Evolutionary conservation across 345 rosid species (phyloP), one percentile per base, ranked within the genome.

Genomic region (Tarenaya hassleriana): DNA sequence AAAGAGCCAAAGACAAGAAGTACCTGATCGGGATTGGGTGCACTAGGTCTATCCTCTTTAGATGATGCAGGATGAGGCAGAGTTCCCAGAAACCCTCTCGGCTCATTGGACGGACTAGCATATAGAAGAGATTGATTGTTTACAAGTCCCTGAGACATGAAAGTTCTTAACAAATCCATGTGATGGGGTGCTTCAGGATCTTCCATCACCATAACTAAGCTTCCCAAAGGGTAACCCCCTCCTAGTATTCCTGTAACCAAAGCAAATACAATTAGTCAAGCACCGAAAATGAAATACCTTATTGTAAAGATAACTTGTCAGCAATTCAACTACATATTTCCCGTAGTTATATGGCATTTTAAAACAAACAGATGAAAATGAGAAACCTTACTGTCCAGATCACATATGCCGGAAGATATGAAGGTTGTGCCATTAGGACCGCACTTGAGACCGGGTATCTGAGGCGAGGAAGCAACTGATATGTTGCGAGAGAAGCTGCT

Each of bases 111-210:
- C 41, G 98, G 82, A 57, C 96, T 82, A 31, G 86, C 83, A 52
- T 84, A 91, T 52, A 84, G 76, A 69, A 91, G 92, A 19, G 89
- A 76, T 40, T 87, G 98, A 45, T 71, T 62, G 44, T 80, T 89
- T 62, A 83, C 83, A 72, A 92, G 88, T 47, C 96, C 96, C 67
- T 92, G 96, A 60, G 96, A 82, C 96, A 92, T 92, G 60, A 88
- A 88, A 70, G 83, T 92, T 71, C 96, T 79, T 66, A 88, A 53
- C 49, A 92, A 56, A 52, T 84, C 90, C 98, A 88, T 84, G 73
- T 91, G 94, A 83, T 91, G 98, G 7, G 96, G 98, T 8, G 96
- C 90, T 70, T 92, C 94, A 1, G 96, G 81, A 73, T 84, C 96
- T 77, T 92, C 95, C 98, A 92, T 88, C 61, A 92, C 82, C 85